phyloP scores from a whole-genome alignment of 495 filamentous ascomycete species.

The Chaetomium fimeti region DNA sequence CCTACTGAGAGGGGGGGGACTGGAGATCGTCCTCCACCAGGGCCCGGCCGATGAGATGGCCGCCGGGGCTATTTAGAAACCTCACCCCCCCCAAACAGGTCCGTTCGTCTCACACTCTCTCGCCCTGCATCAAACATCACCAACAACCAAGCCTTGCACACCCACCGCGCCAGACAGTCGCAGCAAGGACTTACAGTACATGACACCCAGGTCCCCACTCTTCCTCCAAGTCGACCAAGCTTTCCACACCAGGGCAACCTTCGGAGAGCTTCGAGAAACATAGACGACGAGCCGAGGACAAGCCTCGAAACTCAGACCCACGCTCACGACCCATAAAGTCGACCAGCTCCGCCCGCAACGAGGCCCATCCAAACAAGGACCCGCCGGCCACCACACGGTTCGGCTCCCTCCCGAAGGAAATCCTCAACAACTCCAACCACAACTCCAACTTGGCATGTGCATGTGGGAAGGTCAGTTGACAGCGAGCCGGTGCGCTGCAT shows the following conservation, averaged over 20 bases:
- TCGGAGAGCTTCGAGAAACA: background rate
- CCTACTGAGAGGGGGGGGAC: constrained; percentile 26
- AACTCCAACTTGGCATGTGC: background rate
- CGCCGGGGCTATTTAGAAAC: constrained; percentile 38
- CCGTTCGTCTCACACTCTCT: constrained; percentile 17
- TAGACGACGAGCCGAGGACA: background rate
- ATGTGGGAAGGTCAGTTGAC: constrained; percentile 24
- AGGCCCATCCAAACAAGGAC: background rate
- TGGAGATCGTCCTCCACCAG: constrained; percentile 40
- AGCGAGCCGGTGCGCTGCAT: constrained; percentile 19
- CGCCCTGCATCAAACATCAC: constrained; percentile 21
- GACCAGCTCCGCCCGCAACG: background rate
- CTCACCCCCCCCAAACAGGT: constrained; percentile 28
- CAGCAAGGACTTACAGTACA: background rate
- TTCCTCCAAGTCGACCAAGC: background rate
- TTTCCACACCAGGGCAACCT: background rate
- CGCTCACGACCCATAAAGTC: background rate
- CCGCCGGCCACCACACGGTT: background rate
- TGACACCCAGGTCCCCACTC: background rate
- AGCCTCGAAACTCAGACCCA: background rate
- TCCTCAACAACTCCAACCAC: background rate
- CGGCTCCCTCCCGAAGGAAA: background rate
- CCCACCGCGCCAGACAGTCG: background rate
- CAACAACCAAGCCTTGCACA: constrained; percentile 15
- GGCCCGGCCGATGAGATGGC: constrained; percentile 30